phyloP scores from a whole-genome alignment of 2,329 filamentous ascomycete genomes.

The Teratosphaeriaceae sp. region DNA sequence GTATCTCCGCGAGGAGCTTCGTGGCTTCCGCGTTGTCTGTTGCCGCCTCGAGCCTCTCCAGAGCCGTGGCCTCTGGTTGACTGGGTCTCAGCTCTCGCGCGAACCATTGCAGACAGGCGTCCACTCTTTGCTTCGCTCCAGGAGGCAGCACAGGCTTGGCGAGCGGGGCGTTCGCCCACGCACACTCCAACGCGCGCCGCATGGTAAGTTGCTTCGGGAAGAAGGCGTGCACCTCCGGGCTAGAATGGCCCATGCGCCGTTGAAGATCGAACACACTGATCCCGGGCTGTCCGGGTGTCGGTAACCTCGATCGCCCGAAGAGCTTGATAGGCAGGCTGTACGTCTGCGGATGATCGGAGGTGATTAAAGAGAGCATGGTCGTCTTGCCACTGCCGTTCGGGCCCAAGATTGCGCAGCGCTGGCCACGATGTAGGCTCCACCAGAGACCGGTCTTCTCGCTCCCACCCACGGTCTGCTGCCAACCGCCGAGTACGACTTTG shows the following conservation, averaged over 20 bases:
- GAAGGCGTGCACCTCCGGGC: constrained; percentile 87
- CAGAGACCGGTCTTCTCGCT: constrained; percentile 53
- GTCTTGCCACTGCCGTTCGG: constrained; percentile 95
- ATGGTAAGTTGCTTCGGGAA: constrained; percentile 75
- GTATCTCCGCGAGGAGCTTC: constrained; percentile 14
- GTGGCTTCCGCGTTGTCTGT: constrained; percentile 7
- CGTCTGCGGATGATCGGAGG: constrained; percentile 90
- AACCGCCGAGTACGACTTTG: constrained; percentile 73
- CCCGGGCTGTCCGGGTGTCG: constrained; percentile 62
- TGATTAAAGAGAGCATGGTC: constrained; percentile 84
- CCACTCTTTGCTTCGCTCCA: constrained; percentile 53
- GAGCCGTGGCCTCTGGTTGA: constrained; percentile 8
- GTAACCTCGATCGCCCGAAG: constrained; percentile 76
- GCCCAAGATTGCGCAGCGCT: constrained; percentile 89
- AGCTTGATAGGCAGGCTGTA: constrained; percentile 83
- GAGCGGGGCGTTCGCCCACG: constrained; percentile 84
- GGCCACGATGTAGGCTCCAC: constrained; percentile 76
- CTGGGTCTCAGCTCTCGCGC: constrained; percentile 64
- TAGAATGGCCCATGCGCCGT: constrained; percentile 81
- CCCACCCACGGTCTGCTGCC: constrained; percentile 55
- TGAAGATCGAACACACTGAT: constrained; percentile 93
- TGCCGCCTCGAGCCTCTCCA: constrained; percentile 8
- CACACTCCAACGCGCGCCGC: constrained; percentile 70
- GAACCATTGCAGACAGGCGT: constrained; percentile 70
- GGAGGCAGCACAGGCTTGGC: constrained; percentile 59